Evolutionary conservation across 108 stramenopile genomes (phyloP), one percentile per base, ranked within the genome.

Genomic region (Aurantiochytrium sp.): DNA sequence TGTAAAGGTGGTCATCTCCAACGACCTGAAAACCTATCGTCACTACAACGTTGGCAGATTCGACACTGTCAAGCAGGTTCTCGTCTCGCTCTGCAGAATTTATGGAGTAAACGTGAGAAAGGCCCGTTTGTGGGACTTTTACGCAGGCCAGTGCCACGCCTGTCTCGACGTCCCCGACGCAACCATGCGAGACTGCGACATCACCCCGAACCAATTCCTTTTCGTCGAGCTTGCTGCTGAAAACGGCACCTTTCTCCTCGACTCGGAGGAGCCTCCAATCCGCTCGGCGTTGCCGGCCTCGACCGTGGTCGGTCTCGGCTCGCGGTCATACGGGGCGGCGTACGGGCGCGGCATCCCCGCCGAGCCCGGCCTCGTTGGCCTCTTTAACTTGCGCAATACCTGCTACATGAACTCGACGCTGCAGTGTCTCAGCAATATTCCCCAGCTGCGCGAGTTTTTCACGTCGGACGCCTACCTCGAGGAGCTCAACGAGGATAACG

Each of bases 361-460:
- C 47, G 88, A 28, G 59, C 59, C 88, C 12, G 98, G 98, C 25
- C 92, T 94, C 5, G 97, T 98, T 4, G 99, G 99, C 1, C 93
- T 99, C 89, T 93, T 93, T 42, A 99, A 99, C 91, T 93, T 99
- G 18, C 98, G 98, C 28, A 99, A 99, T 91, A 99, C 98, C 6
- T 98, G 98, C 90, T 98, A 97, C 92, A 95, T 98, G 92, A 99
- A 99, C 91, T 95, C 95, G 28, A 96, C 96, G 58, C 89, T 98
- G 44, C 99, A 99, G 92, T 98, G 98, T 88, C 87, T 99, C 16
- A 94, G 92, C 88, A 95, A 98, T 69, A 96, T 96, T 49, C 93
- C 92, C 59, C 93, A 94, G 25, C 92, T 98, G 29, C 96, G 96
- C 4, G 96, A 93, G 44, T 98, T 96, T 91, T 98, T 99, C 91